These are phyloP conservation scores for Inonotus hispidus DNA, from an alignment of 1,284 basidiomycete species.

Conservation along the genomic window DNA sequence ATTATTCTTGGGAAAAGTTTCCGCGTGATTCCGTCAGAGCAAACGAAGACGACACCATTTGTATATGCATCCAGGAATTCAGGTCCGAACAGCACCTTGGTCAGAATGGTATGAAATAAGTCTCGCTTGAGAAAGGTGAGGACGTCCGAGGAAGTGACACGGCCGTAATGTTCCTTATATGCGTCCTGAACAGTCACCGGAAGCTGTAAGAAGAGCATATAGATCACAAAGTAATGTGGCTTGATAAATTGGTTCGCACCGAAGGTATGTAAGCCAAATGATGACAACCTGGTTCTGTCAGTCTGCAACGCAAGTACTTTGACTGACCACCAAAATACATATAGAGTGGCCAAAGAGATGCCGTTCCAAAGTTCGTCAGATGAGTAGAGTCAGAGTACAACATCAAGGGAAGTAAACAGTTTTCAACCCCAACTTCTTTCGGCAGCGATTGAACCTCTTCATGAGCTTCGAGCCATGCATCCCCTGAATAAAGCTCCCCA, in stretches of 20 bases:
- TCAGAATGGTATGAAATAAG: conserved; percentile 31
- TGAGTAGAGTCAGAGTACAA: conserved; percentile 34
- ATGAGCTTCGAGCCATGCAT: conserved; percentile 26
- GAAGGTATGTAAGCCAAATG: conserved; percentile 11
- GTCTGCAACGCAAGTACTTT: conserved; percentile 27
- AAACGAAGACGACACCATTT: conserved; percentile 28
- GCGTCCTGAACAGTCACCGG: conserved; percentile 20
- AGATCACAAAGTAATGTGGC: neutral
- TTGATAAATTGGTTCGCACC: conserved; percentile 14
- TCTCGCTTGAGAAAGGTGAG: conserved; percentile 30
- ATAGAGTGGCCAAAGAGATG: conserved; percentile 31
- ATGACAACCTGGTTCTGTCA: conserved; percentile 17
- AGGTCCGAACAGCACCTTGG: conserved; percentile 20
- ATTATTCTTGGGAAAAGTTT: conserved; percentile 31
- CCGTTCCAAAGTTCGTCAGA: conserved; percentile 29
- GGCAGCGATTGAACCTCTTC: conserved; percentile 21
- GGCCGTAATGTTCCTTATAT: neutral
- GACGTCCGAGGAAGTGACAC: conserved; percentile 14
- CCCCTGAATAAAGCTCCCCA: conserved; percentile 29
- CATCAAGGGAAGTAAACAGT: conserved; percentile 30
- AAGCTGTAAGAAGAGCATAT: conserved; percentile 21
- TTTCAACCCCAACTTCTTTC: conserved; percentile 8
- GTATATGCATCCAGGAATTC: conserved; percentile 29
- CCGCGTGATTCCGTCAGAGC: conserved; percentile 28
- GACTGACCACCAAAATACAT: conserved; percentile 28